Evolutionary conservation across 2,329 filamentous ascomycete genomes (phyloP), one percentile per base, ranked within the genome.

Genomic region (Neoscytalidium dimidiatum): DNA sequence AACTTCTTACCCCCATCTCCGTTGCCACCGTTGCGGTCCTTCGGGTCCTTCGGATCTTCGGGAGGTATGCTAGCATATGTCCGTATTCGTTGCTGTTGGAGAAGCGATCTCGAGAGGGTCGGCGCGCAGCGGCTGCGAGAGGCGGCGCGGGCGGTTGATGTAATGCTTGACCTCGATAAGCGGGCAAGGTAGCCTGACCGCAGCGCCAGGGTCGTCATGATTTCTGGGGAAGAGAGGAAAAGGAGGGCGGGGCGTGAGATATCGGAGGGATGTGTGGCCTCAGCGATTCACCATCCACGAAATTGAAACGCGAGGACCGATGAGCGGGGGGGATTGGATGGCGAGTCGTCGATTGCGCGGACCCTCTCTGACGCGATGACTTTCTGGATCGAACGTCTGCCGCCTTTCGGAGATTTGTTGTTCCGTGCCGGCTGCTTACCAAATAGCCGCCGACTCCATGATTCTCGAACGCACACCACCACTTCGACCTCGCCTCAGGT

Each of bases 201-300:
- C 77, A 88, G 86, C 70, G 90, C 80, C 73, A 89, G 81, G 72
- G 86, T 86, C 76, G 87, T 88, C 89, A 91, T 91, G 78, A 76
- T 82, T 79, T 76, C 77, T 72, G 23, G 51, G 67, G 65, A 44
- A 66, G 60, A 49, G 61, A 46, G 64, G 51, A 19, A 31, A 64
- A 7, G 41, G 26, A 17, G 26, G 56, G 28, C 52, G 57, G 66
- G 64, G 57, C 64, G 57, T 67, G 46, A 57, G 56, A 61, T 33
- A 51, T 64, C 52, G 65, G 60, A 63, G 53, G 53, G 5, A 23
- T 14, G 38, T 8, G 26, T 3, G 41, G 48, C 33, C n/a, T 52
- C 33, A n/a, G 53, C 57, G 33, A 65, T 60, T 52, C 63, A 65
- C 63, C 63, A 65, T 61, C 53, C 63, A 65, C 58, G 35, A 17